These are phyloP conservation scores for Artomyces pyxidatus DNA, from an alignment of 768 basidiomycete species.

Conservation along the genomic window DNA sequence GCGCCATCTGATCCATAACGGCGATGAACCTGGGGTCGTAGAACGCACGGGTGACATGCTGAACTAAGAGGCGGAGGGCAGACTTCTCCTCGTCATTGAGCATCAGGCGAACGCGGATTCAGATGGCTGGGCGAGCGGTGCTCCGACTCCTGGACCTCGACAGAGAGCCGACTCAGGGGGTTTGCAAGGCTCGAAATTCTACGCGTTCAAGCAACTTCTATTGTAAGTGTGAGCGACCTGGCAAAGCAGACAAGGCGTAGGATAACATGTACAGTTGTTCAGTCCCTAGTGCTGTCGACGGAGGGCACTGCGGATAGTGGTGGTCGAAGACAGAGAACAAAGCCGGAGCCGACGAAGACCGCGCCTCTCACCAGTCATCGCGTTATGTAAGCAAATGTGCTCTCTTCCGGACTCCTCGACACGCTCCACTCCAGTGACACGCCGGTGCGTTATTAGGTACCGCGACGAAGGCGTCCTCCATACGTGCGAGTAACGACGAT, in stretches of 20 bases:
- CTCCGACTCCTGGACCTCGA: neutral
- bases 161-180: neutral
- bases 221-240: neutral
- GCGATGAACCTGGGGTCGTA: constrained; percentile 91
- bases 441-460: no score
- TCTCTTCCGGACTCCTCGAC: no score
- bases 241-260: neutral
- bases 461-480: no score
- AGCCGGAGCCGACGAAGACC: no score
- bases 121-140: neutral
- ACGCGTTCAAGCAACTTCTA: neutral
- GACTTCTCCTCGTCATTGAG: constrained; percentile 72
- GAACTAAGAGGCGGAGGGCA: constrained; percentile 78
- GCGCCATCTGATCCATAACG: constrained; percentile 88
- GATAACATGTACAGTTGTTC: neutral
- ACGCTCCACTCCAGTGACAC: no score
- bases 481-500: no score
- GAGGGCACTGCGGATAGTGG: no score
- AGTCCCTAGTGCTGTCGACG: neutral
- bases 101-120: constrained; percentile 13
- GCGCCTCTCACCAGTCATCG: no score
- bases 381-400: no score
- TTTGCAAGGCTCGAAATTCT: neutral
- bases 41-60: constrained; percentile 88
- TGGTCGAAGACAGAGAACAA: no score